These are phyloP conservation scores for Pilasporangium apinafurcum DNA, from an alignment of 352 stramenopile species.

Conservation along the genomic window DNA sequence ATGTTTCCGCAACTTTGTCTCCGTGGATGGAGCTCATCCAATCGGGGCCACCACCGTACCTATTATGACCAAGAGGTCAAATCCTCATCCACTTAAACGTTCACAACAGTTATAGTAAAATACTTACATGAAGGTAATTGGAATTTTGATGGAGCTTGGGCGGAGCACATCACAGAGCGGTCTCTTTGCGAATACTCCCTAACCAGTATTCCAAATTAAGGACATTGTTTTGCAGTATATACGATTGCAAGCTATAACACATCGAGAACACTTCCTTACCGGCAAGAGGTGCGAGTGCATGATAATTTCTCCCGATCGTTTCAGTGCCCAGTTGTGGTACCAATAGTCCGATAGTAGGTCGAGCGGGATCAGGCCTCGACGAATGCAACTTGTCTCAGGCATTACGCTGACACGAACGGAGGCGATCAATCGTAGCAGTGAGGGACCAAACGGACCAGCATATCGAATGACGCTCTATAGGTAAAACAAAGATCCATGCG, in stretches of 20 bases:
- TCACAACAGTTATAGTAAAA: not conserved
- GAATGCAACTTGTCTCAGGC: constrained; percentile 56
- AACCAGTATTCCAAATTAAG: not conserved
- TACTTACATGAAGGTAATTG: constrained; percentile 61
- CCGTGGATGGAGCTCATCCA: constrained; percentile 64
- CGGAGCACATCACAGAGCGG: constrained; percentile 55
- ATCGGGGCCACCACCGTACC: constrained; percentile 50
- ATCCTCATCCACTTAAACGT: not conserved
- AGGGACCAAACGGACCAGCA: constrained; percentile 42
- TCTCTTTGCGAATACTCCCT: constrained; percentile 47
- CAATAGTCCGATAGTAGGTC: constrained; percentile 44
- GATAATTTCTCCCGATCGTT: constrained; percentile 52
- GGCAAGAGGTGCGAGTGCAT: constrained; percentile 66
- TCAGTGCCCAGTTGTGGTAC: constrained; percentile 76
- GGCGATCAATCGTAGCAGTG: constrained; percentile 40
- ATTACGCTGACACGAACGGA: constrained; percentile 38
- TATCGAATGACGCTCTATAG: constrained; percentile 36
- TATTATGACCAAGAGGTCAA: constrained; percentile 2
- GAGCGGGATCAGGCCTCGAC: constrained; percentile 27
- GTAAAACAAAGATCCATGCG: not conserved
- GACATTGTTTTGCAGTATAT: not conserved
- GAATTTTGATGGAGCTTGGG: constrained; percentile 37
- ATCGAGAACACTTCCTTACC: constrained; percentile 8
- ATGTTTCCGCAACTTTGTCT: constrained; percentile 30
- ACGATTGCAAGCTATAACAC: not conserved